phyloP scores from a whole-genome alignment of 225 moss, liverwort and hornwort genomes.

The Marchantia paleacea region DNA sequence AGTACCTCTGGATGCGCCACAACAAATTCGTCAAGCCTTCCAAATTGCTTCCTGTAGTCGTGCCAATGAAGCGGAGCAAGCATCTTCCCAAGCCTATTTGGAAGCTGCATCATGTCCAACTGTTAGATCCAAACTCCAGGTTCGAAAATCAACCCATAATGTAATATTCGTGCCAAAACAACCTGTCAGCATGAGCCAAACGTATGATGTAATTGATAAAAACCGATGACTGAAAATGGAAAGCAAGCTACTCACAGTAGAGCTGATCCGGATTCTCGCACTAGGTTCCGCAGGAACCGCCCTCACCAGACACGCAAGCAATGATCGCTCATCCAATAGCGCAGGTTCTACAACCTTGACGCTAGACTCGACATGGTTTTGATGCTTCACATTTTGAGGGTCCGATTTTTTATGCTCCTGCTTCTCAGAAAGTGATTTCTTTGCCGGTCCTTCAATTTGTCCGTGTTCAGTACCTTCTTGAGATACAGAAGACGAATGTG shows the following conservation, averaged over 20 bases:
- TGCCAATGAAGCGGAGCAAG: slow-evolving; percentile 96
- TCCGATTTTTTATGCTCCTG: slow-evolving; percentile 50
- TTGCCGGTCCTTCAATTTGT: slow-evolving; percentile 46
- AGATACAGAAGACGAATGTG: slow-evolving; percentile 43
- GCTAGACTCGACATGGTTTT: slow-evolving; percentile 40
- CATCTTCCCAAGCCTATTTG: slow-evolving; percentile 94
- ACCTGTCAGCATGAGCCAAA: neutral
- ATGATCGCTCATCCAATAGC: slow-evolving; percentile 76
- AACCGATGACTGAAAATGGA: neutral
- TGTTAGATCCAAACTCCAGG: neutral
- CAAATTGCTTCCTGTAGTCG: slow-evolving; percentile 87
- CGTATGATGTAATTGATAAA: too few species aligned
- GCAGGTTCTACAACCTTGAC: slow-evolving; percentile 58
- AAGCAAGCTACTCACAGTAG: slow-evolving; percentile 62
- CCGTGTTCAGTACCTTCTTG: slow-evolving; percentile 38
- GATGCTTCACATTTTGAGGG: slow-evolving; percentile 41
- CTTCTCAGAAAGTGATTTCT: slow-evolving; percentile 45
- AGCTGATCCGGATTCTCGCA: slow-evolving; percentile 81
- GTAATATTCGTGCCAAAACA: neutral
- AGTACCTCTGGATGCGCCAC: slow-evolving; percentile 78
- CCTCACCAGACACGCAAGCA: slow-evolving; percentile 78
- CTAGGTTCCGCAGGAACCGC: slow-evolving; percentile 71
- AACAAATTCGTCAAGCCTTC: slow-evolving; percentile 93
- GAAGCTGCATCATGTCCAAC: slow-evolving; percentile 52
- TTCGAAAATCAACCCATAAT: neutral